A percentile compares a stretch with the other conserved stretches of the same genome.
Conservation (phyloP, 495 filamentous ascomycete species). For the Penicillium egyptiacum region DNA sequence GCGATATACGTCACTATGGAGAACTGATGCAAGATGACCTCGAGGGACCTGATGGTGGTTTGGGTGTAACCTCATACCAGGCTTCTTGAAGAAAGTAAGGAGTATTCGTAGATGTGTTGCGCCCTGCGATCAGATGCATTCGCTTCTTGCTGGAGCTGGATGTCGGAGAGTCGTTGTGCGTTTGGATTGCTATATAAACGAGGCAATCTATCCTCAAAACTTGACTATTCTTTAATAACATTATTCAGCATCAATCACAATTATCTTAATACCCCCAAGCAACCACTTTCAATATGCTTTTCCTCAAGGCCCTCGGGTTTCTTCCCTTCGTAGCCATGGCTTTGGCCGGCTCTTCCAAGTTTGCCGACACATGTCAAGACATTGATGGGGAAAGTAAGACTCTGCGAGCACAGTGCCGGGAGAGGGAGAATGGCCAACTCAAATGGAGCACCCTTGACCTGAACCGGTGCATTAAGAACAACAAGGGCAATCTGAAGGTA, state of each 20-base stretch:
- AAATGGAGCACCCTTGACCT: slow-evolving; percentile 14
- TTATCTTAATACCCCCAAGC: neutral
- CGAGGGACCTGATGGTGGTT: neutral
- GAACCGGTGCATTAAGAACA: slow-evolving; percentile 25
- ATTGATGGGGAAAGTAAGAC: slow-evolving; percentile 17
- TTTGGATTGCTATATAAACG: neutral
- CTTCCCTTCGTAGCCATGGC: slow-evolving; percentile 19
- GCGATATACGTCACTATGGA: neutral
- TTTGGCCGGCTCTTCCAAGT: slow-evolving; percentile 21
- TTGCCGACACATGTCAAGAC: slow-evolving; percentile 21
- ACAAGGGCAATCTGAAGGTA: slow-evolving; percentile 20
- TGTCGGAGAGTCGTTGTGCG: neutral
- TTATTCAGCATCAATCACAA: neutral
- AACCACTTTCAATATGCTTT: slow-evolving; percentile 20
- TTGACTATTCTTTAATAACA: neutral
- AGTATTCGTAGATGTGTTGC: neutral
- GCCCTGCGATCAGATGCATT: neutral
- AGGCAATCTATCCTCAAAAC: neutral
- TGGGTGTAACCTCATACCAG: neutral
- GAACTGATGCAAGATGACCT: slow-evolving; percentile 6
- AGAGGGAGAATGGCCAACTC: slow-evolving; percentile 15
- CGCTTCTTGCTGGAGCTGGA: neutral
- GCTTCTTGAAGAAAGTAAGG: neutral
- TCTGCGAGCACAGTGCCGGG: slow-evolving; percentile 20
- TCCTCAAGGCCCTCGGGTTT: slow-evolving; percentile 21